A percentile compares a stretch with the other conserved stretches of the same genome.
phyloP scores from a whole-genome alignment of 1,284 basidiomycete species.

The Leccinum angustisporum region DNA sequence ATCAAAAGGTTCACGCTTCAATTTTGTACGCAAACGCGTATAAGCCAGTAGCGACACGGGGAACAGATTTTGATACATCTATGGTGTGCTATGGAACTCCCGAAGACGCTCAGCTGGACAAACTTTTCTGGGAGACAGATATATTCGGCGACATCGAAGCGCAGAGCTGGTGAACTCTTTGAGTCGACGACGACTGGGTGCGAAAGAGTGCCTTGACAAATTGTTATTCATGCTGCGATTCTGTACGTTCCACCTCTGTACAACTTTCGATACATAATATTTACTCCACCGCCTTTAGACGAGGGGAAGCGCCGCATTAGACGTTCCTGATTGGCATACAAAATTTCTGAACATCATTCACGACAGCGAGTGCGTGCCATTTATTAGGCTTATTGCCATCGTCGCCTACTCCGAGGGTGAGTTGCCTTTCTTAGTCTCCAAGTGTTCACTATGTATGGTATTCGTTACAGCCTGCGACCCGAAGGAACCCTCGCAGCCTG shows the following conservation, averaged over 20 bases:
- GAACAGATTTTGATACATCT: not conserved
- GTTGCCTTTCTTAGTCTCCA: constrained; percentile 7
- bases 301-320: constrained; percentile 25
- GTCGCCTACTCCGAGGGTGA: constrained; percentile 26
- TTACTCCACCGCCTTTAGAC: constrained; percentile 6
- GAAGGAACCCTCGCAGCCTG: not conserved
- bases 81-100: not conserved
- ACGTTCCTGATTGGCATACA: constrained; percentile 11
- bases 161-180: not conserved
- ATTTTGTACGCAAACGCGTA: not conserved
- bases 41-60: not conserved
- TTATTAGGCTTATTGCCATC: constrained; percentile 11
- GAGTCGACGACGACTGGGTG: not conserved
- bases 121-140: not conserved
- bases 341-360: constrained; percentile 14
- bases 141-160: not conserved
- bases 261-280: not conserved
- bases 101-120: not conserved
- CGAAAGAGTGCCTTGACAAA: not conserved
- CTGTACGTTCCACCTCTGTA: constrained; percentile 9
- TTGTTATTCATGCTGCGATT: constrained; percentile 12
- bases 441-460: not conserved
- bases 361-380: constrained; percentile 1
- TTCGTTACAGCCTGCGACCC: constrained; percentile 11
- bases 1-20: not conserved